Evolutionary conservation across 805 yeast genomes (phyloP), one percentile per base, ranked within the genome.

Genomic region (Clavispora phyllophila): DNA sequence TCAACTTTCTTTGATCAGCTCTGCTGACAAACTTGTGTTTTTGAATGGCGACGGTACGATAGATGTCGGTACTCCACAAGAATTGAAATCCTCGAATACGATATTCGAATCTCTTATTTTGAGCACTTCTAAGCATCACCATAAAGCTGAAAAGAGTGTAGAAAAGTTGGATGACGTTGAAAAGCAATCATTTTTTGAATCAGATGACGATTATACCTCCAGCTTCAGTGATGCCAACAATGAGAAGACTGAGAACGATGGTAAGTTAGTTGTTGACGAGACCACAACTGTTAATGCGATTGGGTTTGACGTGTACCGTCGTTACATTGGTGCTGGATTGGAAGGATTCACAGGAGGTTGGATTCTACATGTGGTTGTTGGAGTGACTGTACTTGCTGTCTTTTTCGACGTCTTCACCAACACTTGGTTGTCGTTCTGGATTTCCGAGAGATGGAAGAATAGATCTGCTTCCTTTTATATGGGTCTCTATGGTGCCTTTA

Each of bases 401-500:
- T 45, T 53, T 9, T 57, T 50, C 37, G 43, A 41, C 10, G 32
- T 58, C 5, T 58, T 58, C 41, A 39, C 53, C 24, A 56, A 55
- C 29, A 53, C 51, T 6, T 58, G 62, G 62, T 44, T 58, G 15
- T 47, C 61, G 1, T 58, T 55, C 39, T 58, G 62, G 61, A 42
- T 49, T 9, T 43, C 32, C 8, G 32, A 48, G 32, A 48, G 50
- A 34, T 55, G 53, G 37, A 24, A 26, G 9, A 10, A 17, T 15
- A 27, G 25, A 8, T 17, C 43, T 8, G 41, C 35, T 15, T 38
- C 45, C 4, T 45, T 44, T 43, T 53, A 53, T 34, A 53, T 55
- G 36, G 57, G 54, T 3, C 18, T 55, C 9, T 55, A 55, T 34
- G 50, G 51, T 4, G 44, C 49, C 45, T 53, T 53, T 34, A 40